A percentile compares a stretch with the other conserved stretches of the same genome.
Conservation (phyloP, 495 filamentous ascomycete species). For the Neurospora cerealis region DNA sequence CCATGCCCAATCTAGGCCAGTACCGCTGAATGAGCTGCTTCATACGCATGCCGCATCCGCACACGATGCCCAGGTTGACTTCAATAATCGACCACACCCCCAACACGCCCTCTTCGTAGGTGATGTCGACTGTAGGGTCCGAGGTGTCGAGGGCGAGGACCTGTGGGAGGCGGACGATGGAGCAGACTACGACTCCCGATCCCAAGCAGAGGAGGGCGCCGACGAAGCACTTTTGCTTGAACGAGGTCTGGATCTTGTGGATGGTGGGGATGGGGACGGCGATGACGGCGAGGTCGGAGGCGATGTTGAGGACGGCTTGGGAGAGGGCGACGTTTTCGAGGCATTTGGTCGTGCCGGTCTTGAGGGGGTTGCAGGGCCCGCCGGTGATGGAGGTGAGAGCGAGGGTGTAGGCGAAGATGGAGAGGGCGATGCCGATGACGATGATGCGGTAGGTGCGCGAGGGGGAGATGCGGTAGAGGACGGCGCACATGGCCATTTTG, state of each 20-base stretch:
- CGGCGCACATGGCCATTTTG: constrained; percentile 13
- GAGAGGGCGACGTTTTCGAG: constrained; percentile 18
- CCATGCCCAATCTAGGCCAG: constrained; percentile 8
- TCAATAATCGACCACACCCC: constrained; percentile 34
- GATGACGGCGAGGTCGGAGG: constrained; percentile 30
- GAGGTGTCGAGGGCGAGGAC: constrained; percentile 3
- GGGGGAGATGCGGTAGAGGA: constrained; percentile 11
- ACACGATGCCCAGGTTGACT: constrained; percentile 28
- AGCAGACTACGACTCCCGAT: constrained; percentile 14
- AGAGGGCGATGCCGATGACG: constrained; percentile 6
- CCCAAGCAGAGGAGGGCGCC: constrained; percentile 10
- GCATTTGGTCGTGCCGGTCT: constrained; percentile 5
- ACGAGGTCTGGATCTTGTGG: constrained; percentile 15
- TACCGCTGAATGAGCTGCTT: constrained; percentile 11
- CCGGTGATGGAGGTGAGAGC: constrained; percentile 9
- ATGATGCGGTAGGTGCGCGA: constrained; percentile 2
- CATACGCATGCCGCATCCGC: constrained; percentile 19
- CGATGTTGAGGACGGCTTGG: constrained; percentile 30
- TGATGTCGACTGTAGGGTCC: constrained; percentile 4
- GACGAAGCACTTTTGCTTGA: constrained; percentile 10
- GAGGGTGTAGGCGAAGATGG: constrained; percentile 10
- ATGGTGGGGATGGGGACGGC: constrained; percentile 29
- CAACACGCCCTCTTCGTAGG: constrained; percentile 11
- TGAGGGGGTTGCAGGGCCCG: constrained; percentile 11
- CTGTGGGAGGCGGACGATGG: constrained; percentile 16